These are phyloP conservation scores for Colletotrichum ledebouriae DNA, from an alignment of 2,329 filamentous ascomycete species.

Conservation along the genomic window DNA sequence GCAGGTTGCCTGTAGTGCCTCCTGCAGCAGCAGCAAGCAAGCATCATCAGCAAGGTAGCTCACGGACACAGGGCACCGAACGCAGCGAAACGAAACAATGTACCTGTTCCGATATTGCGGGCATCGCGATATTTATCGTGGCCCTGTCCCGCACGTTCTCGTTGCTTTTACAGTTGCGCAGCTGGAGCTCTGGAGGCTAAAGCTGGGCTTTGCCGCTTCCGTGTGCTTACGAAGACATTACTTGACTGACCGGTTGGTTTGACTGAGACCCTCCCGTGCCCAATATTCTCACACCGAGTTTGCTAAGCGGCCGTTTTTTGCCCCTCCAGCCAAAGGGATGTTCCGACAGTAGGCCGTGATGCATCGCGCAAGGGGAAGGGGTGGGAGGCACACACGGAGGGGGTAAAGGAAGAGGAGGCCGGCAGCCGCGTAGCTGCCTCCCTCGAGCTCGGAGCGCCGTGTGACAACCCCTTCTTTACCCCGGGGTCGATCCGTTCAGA, in stretches of 20 bases:
- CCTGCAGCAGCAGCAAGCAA: constrained; percentile 5
- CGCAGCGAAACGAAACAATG: constrained; percentile 3
- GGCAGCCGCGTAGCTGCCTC: constrained; percentile 32
- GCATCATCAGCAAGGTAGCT: too few species aligned
- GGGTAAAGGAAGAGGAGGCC: constrained; percentile 1
- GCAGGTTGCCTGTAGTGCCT: constrained; percentile 2
- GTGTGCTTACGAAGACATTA: constrained; percentile 28
- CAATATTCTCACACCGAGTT: constrained; percentile 30
- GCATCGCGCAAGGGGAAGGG: constrained; percentile 25
- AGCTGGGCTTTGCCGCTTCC: not conserved
- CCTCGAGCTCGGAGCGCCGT: constrained; percentile 34
- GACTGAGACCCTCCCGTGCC: not conserved
- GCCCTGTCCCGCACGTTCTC: not conserved
- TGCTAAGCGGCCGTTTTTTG: not conserved
- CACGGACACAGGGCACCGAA: not conserved
- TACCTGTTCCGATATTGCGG: not conserved
- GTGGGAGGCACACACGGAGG: not conserved
- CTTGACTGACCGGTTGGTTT: constrained; percentile 23
- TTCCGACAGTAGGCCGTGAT: constrained; percentile 13
- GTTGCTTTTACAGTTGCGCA: constrained; percentile 12
- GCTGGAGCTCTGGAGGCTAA: not conserved
- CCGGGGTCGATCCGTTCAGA: constrained; percentile 23
- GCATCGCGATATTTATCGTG: not conserved
- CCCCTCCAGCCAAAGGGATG: constrained; percentile 9
- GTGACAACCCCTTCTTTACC: constrained; percentile 13